These are phyloP conservation scores for Zygosaccharomyces kombuchaensis DNA, from an alignment of 805 yeast genomes.

Conservation along the genomic window DNA sequence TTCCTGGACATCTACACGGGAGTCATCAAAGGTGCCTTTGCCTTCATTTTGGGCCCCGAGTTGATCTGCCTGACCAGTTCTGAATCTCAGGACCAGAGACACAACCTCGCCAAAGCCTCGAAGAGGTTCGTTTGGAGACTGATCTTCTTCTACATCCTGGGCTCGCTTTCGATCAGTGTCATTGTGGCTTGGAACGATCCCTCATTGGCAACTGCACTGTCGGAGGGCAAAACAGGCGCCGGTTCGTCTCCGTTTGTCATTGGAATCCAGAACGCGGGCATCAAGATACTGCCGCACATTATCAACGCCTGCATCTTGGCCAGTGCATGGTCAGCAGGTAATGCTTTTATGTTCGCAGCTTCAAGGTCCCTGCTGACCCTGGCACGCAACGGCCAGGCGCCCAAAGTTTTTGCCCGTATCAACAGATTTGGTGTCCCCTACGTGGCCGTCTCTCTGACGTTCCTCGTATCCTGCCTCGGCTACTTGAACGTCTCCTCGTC, in stretches of 20 bases:
- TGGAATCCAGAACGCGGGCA: conserved; percentile 60
- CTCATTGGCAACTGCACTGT: conserved; percentile 44
- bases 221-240: conserved; percentile 52
- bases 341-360: conserved; percentile 51
- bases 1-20: conserved; percentile 63
- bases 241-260: conserved; percentile 64
- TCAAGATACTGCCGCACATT: conserved; percentile 54
- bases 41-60: conserved; percentile 62
- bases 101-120: conserved; percentile 59
- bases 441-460: conserved; percentile 27
- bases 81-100: conserved; percentile 57
- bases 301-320: conserved; percentile 58
- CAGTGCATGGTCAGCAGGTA: conserved; percentile 49
- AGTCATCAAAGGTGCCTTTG: conserved; percentile 59
- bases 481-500: conserved; percentile 52
- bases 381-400: conserved; percentile 50
- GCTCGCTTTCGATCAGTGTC: conserved; percentile 55
- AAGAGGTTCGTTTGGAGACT: conserved; percentile 57
- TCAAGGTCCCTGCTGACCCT: conserved; percentile 45
- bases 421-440: conserved; percentile 55
- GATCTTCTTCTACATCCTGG: conserved; percentile 53
- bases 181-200: conserved; percentile 53
- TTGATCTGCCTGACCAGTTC: conserved; percentile 53
- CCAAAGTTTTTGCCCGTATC: conserved; percentile 43
- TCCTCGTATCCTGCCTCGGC: conserved; percentile 41